These are phyloP conservation scores for Ceratocystis cacaofunesta DNA, from an alignment of 2,329 filamentous ascomycete genomes.

Conservation along the genomic window DNA sequence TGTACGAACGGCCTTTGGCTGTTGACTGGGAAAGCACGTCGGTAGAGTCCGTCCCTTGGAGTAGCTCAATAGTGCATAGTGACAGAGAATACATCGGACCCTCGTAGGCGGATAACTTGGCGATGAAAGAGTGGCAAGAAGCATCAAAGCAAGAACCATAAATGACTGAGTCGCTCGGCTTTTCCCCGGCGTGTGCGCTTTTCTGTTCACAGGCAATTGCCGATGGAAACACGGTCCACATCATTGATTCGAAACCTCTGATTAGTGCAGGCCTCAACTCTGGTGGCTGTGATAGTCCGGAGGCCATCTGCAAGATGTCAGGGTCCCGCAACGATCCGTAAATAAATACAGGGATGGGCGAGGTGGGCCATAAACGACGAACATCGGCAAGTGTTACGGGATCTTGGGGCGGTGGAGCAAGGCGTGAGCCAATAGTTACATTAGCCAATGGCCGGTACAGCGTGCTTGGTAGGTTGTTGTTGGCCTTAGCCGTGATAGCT, in stretches of 20 bases:
- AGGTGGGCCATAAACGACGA: background rate
- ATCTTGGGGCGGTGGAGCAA: background rate
- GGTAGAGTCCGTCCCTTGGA: background rate
- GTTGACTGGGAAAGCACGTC: background rate
- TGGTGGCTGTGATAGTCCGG: background rate
- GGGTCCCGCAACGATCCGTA: conserved; percentile 14
- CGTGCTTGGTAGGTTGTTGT: background rate
- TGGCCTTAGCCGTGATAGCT: background rate
- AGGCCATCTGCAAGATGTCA: conserved; percentile 13
- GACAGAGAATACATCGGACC: conserved; percentile 9
- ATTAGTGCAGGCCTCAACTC: background rate
- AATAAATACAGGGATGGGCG: conserved; percentile 12
- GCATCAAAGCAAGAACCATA: conserved; percentile 4
- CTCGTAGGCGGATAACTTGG: conserved; percentile 7
- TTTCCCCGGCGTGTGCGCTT: background rate
- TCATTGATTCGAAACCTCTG: conserved; percentile 8
- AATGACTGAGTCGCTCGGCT: background rate
- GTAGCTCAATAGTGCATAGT: conserved; percentile 7
- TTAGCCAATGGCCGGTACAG: too few relatives aligned
- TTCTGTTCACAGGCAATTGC: background rate
- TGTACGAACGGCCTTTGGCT: background rate
- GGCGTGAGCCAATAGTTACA: background rate
- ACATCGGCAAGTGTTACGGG: background rate
- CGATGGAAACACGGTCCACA: conserved; percentile 15
- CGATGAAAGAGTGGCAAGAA: background rate